These are phyloP conservation scores for Pisolithus thermaeus DNA, from an alignment of 1,284 basidiomycete species.

Conservation along the genomic window DNA sequence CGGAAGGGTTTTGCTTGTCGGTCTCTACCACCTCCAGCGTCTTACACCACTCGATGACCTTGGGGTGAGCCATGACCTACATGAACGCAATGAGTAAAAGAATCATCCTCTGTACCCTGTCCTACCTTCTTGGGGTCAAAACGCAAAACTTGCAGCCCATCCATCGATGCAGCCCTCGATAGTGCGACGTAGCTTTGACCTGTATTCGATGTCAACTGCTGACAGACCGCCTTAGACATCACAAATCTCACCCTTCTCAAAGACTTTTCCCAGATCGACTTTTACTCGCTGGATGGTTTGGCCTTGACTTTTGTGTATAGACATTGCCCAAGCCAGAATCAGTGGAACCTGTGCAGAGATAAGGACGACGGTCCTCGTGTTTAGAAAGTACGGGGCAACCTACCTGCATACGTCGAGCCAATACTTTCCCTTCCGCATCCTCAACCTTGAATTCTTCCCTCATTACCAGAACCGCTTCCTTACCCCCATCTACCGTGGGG, in stretches of 20 bases:
- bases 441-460: conserved; percentile 67
- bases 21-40: conserved; percentile 11
- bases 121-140: conserved; percentile 67
- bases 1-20: not conserved
- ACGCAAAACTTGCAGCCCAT: conserved; percentile 72
- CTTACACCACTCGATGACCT: conserved; percentile 44
- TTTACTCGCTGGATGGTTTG: conserved; percentile 67
- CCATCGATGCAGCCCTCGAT: conserved; percentile 74
- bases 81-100: not conserved
- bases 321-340: conserved; percentile 72
- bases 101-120: not conserved
- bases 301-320: conserved; percentile 78
- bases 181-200: conserved; percentile 82
- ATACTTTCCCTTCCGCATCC: conserved; percentile 59
- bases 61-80: conserved; percentile 48
- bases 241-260: conserved; percentile 60
- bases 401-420: conserved; percentile 50
- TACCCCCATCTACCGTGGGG: conserved; percentile 43
- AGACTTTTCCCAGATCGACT: conserved; percentile 56
- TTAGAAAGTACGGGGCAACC: not conserved
- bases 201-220: conserved; percentile 14
- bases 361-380: not conserved
- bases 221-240: not conserved
- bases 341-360: conserved; percentile 43
- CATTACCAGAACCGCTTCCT: conserved; percentile 46